Base-by-base conservation (phyloP, 352 stramenopile genomes). In the Pythium folliculosum region DNA sequence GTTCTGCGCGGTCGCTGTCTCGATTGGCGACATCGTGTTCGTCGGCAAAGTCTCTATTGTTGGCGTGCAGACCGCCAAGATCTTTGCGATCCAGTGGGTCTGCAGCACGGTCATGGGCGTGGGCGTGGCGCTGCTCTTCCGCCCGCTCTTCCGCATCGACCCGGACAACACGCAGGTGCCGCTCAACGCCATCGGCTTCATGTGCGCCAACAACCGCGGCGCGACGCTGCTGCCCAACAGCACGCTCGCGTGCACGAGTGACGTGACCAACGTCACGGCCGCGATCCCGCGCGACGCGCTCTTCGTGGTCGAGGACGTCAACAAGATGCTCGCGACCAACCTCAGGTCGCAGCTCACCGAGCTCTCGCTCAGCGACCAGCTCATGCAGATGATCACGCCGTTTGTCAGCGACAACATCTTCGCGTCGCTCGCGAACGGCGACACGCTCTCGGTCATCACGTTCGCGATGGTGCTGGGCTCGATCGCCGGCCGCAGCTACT, bases 1-100 rank as follows among this genome's bases (percentile, higher is more conserved):
- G 5, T 94, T 94, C 72, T 92, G 81, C 63, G 82, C 80, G 0
- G 82, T 94, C n/a, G 80, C 83, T 0, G 80, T 92, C 12, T 82
- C 81, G 27, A 79, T 91, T 13, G 81, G 78, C 0, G 84, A 92
- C 60, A 86, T 91, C 32, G 75, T 94, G 30, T 86, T 81, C 37
- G 77, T 90, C 9, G 84, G 84, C 43, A 91, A 90, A 64, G 73
- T 88, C 5, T 90, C 80, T 9, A 71, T 87, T 27, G 65, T 94
- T 17, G 82, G 81, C 5, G 52, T 81, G 6, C 77, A 88, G 58
- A 94, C 86, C 6, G 65, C 86, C 44, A 78, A 79, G 58, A 76
- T 91, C 52, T 90, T 90, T 50, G 48, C 72, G 5, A 69, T 77
- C 16, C 75, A 82, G 56, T 90, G 76, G 76, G n/a, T 89, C 30